Evolutionary conservation across 2,329 filamentous ascomycete species (phyloP), one percentile per base, ranked within the genome.

Genomic region (Gnomoniopsis sp.): DNA sequence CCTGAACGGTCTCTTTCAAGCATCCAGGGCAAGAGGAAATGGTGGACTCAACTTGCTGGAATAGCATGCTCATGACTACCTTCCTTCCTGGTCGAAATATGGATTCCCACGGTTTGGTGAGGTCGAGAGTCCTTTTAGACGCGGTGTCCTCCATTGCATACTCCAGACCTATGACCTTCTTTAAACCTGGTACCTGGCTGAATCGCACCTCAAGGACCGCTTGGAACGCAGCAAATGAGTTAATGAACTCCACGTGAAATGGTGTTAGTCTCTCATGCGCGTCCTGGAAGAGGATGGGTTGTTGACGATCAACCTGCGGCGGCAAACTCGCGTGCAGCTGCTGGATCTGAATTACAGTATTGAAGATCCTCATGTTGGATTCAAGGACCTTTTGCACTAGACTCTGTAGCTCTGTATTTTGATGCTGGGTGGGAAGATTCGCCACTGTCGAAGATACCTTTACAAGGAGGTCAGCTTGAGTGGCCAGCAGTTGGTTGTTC

Each of bases 41-140:
- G 1, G 43, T 2, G 26, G 26, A n/a, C 11, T 26, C 21, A 3
- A 49, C 22, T 14, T 19, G 17, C n/a, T 58, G 11, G 15, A 53
- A 58, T 2, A 58, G 30, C 33, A 53, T 58, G 22, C 56, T 58
- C 56, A 58, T 53, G 21, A 34, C 19, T 12, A 58, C 14, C 12
- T 43, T 58, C 7, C 56, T 53, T 10, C 50, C 56, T 3, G 50
- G 56, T 22, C 41, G 43, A 2, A 49, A 44, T 3, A 8, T 33
- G 12, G 17, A 48, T 4, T 41, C 43, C 56, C 56, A 58, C 10
- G 49, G 34, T 2, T 21, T n/a, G 6, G 21, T 41, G 0, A 53
- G 15, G 12, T 58, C 56, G 8, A 53, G 19, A 26, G 22, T 23
- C 11, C 6, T 33, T 30, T 58, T 53, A 11, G 33, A 49, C 2